Conservation (phyloP, 805 yeast genomes). For the Sugiyamaella smithiae region DNA sequence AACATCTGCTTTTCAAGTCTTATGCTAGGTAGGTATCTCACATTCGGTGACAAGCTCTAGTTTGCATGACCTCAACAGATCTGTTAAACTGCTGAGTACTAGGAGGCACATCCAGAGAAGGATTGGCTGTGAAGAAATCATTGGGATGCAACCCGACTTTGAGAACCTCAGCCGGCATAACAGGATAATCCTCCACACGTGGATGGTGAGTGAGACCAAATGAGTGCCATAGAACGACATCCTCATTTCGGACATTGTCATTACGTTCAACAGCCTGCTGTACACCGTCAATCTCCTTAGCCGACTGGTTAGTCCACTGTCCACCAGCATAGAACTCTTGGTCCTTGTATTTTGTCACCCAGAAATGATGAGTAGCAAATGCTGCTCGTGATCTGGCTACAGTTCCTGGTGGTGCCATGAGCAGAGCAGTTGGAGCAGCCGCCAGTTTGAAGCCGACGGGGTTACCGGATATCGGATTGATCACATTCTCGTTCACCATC, state of each 20-base stretch:
- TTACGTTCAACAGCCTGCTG: conserved; percentile 62
- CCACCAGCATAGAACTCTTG: conserved; percentile 77
- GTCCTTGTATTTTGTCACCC: conserved; percentile 79
- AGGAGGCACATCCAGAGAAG: conserved; percentile 75
- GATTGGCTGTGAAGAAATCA: conserved; percentile 74
- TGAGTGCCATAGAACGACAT: conserved; percentile 78
- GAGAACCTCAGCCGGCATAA: conserved; percentile 81
- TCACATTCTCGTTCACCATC: conserved; percentile 68
- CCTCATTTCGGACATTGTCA: conserved; percentile 69
- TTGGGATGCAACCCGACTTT: conserved; percentile 64
- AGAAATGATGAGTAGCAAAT: conserved; percentile 72
- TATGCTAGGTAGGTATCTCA: neutral
- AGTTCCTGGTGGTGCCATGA: conserved; percentile 64
- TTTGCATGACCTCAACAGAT: conserved; percentile 40
- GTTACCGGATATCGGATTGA: conserved; percentile 65
- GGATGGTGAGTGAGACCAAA: conserved; percentile 81
- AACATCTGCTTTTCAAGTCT: no score
- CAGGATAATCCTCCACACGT: conserved; percentile 84
- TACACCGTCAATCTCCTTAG: conserved; percentile 65
- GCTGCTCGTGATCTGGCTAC: conserved; percentile 69
- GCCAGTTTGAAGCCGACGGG: conserved; percentile 78
- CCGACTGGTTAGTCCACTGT: conserved; percentile 81
- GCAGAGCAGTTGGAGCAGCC: conserved; percentile 77
- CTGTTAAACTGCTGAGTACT: conserved; percentile 66
- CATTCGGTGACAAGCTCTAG: conserved; percentile 25